Evolutionary conservation across 805 yeast species (phyloP), one percentile per base, ranked within the genome.

Genomic region (Candida nanaspora): DNA sequence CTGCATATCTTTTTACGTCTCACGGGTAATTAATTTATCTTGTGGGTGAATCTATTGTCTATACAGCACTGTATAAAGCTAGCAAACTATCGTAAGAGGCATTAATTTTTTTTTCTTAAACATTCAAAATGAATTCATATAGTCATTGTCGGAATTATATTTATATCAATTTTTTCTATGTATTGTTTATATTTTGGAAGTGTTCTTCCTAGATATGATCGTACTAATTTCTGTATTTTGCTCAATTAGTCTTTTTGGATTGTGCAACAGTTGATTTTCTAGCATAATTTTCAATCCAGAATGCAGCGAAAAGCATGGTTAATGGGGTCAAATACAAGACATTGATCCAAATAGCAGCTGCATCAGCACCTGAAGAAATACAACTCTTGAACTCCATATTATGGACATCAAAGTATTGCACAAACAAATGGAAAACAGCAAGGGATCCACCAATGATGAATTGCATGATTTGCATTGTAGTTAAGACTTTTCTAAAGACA

Each of bases 391-490:
- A 69, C 14, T 47, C 48, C 16, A 65, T 69, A 28, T 69, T 63
- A 22, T 56, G 45, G 13, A 70, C 61, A 54, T 81, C 82, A 45
- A 70, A 70, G 55, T 76, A 79, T 56, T 68, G 69, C 41, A 82
- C 68, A 52, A 81, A 82, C 38, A 80, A 59, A 55, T 82, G 87
- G 43, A 72, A 58, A 32, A 78, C 59, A n/a, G 86, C 86, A 44
- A 80, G 63, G 3, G 79, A 68, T 21, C 87, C 88, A 20, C 88
- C 88, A 38, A 77, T 52, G 9, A 82, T 65, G 53, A 82, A 82
- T 59, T 82, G 88, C 32, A 74, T 64, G 50, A 82, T 82, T 59
- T 82, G 88, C 60, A 81, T 64, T 8, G 81, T 66, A 15, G 88
- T 82, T 50, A 82, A 69, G 1, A 70, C 58, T 46, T 78, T 70